Evolutionary conservation across 2,329 filamentous ascomycete genomes (phyloP).

Genomic region (Metarhizium guizhouense): DNA sequence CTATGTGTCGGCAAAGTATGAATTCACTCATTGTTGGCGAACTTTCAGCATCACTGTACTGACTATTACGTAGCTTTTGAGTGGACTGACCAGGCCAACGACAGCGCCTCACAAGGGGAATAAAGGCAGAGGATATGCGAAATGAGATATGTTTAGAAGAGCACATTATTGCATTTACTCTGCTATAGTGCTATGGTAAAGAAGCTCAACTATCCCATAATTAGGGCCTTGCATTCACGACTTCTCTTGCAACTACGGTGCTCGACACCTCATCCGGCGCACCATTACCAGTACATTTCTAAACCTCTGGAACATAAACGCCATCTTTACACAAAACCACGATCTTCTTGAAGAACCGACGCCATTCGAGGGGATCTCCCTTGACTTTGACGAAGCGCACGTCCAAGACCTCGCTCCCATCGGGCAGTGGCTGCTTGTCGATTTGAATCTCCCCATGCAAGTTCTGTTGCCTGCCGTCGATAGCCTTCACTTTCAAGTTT

Average conservation of each 20-base stretch:
- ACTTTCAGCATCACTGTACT: background rate
- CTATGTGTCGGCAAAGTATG: slow-evolving; percentile 93
- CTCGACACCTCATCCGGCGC: background rate
- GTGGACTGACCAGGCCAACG: slow-evolving; percentile 29
- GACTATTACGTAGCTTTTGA: slow-evolving; percentile 25
- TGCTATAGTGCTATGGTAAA: background rate
- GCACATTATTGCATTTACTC: background rate
- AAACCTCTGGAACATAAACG: slow-evolving; percentile 48
- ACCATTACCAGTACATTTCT: slow-evolving; percentile 12
- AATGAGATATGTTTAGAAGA: background rate
- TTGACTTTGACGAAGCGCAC: slow-evolving; percentile 90
- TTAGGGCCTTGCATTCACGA: background rate
- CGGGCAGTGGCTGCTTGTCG: slow-evolving; percentile 52
- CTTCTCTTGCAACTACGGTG: background rate
- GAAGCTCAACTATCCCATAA: background rate
- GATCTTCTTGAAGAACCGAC: slow-evolving; percentile 94
- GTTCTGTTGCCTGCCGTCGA: slow-evolving; percentile 62
- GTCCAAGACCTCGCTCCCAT: slow-evolving; percentile 59
- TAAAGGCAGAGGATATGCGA: slow-evolving; percentile 1
- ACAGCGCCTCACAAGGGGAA: slow-evolving; percentile 17
- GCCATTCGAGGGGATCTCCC: slow-evolving; percentile 94
- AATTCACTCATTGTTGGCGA: slow-evolving; percentile 3
- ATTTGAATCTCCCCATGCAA: slow-evolving; percentile 69
- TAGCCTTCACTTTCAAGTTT: slow-evolving; percentile 64
- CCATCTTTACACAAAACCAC: slow-evolving; percentile 79